Evolutionary conservation across 2,329 filamentous ascomycete species (phyloP).

Genomic region (Aspergillus sp.): DNA sequence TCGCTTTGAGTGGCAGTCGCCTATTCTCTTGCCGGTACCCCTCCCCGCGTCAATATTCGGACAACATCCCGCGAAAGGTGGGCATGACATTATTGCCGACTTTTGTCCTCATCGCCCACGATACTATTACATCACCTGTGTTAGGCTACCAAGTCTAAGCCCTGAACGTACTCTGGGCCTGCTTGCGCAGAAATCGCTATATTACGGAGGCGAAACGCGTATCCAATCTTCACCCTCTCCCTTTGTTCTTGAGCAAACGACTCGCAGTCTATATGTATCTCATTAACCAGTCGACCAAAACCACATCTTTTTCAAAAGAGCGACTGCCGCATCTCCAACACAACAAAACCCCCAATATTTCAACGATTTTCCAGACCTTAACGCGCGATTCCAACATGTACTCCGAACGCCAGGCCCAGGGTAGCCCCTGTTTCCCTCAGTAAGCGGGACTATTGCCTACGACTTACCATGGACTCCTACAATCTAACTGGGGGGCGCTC

Average conservation of each 20-base stretch:
- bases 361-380: constrained; percentile 3
- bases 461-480: constrained; percentile 32
- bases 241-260: background rate
- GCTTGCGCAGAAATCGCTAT: background rate
- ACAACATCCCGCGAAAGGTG: constrained; percentile 20
- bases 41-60: constrained; percentile 17
- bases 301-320: constrained; percentile 9
- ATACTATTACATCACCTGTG: constrained; percentile 1
- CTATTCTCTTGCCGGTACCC: constrained; percentile 11
- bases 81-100: constrained; percentile 16
- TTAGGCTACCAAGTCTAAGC: background rate
- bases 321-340: constrained; percentile 6
- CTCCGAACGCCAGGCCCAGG: constrained; percentile 22
- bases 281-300: constrained; percentile 12
- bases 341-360: constrained; percentile 1
- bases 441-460: constrained; percentile 24
- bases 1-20: background rate
- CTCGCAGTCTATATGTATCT: constrained; percentile 24
- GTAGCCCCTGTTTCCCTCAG: constrained; percentile 26
- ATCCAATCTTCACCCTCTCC: background rate
- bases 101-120: background rate
- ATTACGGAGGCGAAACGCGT: constrained; percentile 11
- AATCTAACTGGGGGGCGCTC: constrained; percentile 29
- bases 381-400: constrained; percentile 26
- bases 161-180: background rate